Base-by-base conservation (phyloP, 2,329 filamentous ascomycete species). In the Pochonia chlamydosporia region DNA sequence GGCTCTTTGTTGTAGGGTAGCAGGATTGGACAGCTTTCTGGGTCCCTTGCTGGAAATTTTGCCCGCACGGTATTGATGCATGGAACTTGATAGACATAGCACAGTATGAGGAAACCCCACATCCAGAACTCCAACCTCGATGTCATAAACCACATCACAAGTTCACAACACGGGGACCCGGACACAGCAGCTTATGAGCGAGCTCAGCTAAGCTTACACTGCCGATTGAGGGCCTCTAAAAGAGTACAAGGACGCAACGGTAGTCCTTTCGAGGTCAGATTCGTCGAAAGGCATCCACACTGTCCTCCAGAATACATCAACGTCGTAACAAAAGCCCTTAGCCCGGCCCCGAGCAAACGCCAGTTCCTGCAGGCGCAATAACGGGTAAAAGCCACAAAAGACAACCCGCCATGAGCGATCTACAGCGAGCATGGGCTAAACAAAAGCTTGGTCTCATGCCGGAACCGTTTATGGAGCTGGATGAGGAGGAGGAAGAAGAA, bases 381-480 rank as follows among this genome's bases (percentile, higher is more conserved):
- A 39, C 35, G 6, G 16, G 8, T n/a, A 14, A 23, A 14, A 13
- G 18, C 20, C 35, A 13, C 35, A n/a, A 39, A 11, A 14, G 35
- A 39, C 35, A 13, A 21, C 9, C 48, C 60, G 66, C 43, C 52
- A 95, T 95, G 89, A 92, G 87, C 63, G 84, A 90, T 58, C 76
- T 92, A 50, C 87, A 90, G 64, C 84, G 83, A 65, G 77, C 83
- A 49, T 92, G 89, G 72, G 85, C 84, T 52, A 89, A 87, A 69
- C 75, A 85, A 47, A 89, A 88, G 68, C 74, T 92, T 52, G 75
- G 76, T 49, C 68, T 84, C 60, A 67, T 75, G 18, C 62, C 71
- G 40, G 72, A 74, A 49, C 61, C 64, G 18, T 74, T 80, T 50
- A 67, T 74, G 51, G 77, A 80, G 57, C 63, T 66, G 46, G 76